phyloP scores from a whole-genome alignment of 2,329 filamentous ascomycete genomes.

The Penicillium sp. region DNA sequence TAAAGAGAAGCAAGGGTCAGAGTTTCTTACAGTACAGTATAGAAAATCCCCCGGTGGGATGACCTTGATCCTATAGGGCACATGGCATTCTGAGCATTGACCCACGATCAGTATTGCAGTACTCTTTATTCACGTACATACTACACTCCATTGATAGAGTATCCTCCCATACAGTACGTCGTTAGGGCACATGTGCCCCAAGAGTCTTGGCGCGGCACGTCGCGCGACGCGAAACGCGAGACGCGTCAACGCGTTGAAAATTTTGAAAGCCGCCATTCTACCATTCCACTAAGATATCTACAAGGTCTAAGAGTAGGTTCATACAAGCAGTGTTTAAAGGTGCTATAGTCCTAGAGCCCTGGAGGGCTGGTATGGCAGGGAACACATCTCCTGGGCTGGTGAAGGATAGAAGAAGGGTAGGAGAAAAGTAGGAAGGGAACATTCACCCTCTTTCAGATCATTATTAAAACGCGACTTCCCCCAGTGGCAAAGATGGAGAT shows the following conservation, averaged over 20 bases:
- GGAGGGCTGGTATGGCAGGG: conserved; percentile 12
- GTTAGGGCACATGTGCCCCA: neutral
- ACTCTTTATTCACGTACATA: neutral
- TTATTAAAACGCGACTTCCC: conserved; percentile 17
- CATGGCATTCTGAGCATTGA: conserved; percentile 10
- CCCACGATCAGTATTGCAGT: neutral
- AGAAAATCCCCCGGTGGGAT: conserved; percentile 5
- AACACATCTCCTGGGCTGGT: conserved; percentile 12
- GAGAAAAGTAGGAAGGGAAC: neutral
- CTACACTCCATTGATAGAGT: neutral
- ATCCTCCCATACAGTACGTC: neutral
- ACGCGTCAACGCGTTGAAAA: conserved; percentile 1
- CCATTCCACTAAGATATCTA: neutral
- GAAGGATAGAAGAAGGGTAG: conserved; percentile 8
- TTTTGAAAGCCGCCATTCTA: neutral
- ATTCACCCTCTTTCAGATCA: neutral
- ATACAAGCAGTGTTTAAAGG: neutral
- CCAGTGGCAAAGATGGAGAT: neutral
- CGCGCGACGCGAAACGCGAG: neutral
- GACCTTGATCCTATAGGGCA: neutral
- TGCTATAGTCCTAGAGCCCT: neutral
- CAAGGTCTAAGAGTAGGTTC: neutral
- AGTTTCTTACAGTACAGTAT: conserved; percentile 6
- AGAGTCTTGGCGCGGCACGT: neutral
- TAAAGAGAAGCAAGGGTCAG: conserved; percentile 12